phyloP scores from a whole-genome alignment of 805 yeast species.

The Yarrowia osloensis region DNA sequence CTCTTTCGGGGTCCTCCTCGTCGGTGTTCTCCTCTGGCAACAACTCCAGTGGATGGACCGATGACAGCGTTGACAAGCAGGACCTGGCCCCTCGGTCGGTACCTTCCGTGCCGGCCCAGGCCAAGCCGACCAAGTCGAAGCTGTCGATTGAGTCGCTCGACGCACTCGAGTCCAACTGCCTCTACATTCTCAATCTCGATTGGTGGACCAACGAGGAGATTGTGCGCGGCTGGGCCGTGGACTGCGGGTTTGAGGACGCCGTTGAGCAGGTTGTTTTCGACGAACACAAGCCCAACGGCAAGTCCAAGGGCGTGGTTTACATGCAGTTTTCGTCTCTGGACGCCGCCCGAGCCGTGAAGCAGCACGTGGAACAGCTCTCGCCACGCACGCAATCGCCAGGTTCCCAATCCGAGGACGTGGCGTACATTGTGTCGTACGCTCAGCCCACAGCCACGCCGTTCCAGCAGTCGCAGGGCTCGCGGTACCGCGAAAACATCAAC shows the following conservation, averaged over 20 bases:
- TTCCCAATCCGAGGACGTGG: constrained; percentile 26
- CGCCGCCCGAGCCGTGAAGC: constrained; percentile 32
- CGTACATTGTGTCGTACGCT: constrained; percentile 32
- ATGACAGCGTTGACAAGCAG: background rate
- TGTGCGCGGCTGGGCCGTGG: constrained; percentile 35
- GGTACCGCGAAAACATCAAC: constrained; percentile 20
- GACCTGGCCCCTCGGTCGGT: constrained; percentile 1
- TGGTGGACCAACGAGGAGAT: constrained; percentile 38
- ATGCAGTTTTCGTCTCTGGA: constrained; percentile 31
- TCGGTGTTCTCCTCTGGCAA: background rate
- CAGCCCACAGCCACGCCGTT: constrained; percentile 31
- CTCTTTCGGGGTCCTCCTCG: background rate
- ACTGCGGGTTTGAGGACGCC: constrained; percentile 14
- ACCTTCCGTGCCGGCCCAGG: background rate
- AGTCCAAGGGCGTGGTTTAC: constrained; percentile 36
- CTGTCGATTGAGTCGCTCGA: constrained; percentile 2
- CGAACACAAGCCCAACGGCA: constrained; percentile 36
- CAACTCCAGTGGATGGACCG: background rate
- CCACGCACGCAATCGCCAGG: constrained; percentile 31
- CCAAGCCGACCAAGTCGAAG: constrained; percentile 2
- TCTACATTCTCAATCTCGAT: constrained; percentile 32
- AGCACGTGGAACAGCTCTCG: constrained; percentile 24
- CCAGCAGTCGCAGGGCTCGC: constrained; percentile 1
- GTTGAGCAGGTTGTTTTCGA: constrained; percentile 33
- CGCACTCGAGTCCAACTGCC: constrained; percentile 4